Evolutionary conservation across 106 monocot species (phyloP), one percentile per base, ranked within the genome.

Genomic region (Dioscorea zingiberensis): DNA sequence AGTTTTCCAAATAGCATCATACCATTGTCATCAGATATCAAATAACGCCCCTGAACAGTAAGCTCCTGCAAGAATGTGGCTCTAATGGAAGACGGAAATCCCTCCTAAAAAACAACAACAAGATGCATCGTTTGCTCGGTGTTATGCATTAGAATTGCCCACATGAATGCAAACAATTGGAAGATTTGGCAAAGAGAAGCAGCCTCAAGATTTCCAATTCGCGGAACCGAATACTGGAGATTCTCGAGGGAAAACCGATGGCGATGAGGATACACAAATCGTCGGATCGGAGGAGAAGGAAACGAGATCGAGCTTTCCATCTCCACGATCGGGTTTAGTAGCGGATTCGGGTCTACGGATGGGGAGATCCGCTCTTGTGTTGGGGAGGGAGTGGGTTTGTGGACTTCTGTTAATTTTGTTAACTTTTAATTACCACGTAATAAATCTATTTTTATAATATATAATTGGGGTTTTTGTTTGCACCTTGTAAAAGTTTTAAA

Each of bases 41-140:
- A 62, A 77, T 81, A 80, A 10, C 91, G 75, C 8, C 91, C 94
- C 64, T 85, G 94, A 48, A 91, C 91, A 73, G 94, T 95, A n/a
- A n/a, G 69, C 71, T 95, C 63, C 72, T 83, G 74, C 94, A 95
- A 27, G 48, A 11, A 27, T 57, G 24, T 32, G n/a, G n/a, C n/a
- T 59, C 75, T 48, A 59, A 55, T 28, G 27, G 57, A 78, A 85
- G 26, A 59, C 68, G 76, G 64, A 76, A 70, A 32, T 88, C 85
- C 71, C 62, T 91, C 81, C 90, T 90, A n/a, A n/a, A 58, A 57
- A 73, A 49, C 21, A 47, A 64, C 21, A 24, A 44, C 21, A 1
- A 57, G 25, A 72, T 25, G 7, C 16, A 12, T 59, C 32, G 14
- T 51, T 51, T 15, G 4, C 18, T 51, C 51, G 13, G 51, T 51